phyloP scores from a whole-genome alignment of 306 rosid species.

The Vachellia collinsii region DNA sequence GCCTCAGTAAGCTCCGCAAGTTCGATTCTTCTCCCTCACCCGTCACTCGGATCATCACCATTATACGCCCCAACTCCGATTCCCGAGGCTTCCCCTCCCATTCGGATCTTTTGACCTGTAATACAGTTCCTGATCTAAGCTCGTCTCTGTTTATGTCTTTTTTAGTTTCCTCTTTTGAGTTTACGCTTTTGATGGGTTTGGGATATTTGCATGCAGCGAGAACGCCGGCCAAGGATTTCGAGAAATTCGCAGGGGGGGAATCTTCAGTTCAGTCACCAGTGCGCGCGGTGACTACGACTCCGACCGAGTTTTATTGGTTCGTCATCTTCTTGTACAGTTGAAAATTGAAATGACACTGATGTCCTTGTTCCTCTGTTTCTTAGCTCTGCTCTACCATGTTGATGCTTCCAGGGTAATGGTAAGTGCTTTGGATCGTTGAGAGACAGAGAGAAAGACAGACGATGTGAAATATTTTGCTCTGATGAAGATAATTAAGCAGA shows the following conservation, averaged over 20 bases:
- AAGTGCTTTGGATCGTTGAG: slow-evolving; percentile 79
- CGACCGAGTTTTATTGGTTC: slow-evolving; percentile 64
- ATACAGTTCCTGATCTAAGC: neutral
- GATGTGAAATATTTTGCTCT: neutral
- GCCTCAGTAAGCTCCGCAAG: slow-evolving; percentile 1
- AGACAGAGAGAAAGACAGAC: slow-evolving; percentile 1
- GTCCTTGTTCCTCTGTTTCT: neutral
- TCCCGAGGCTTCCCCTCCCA: neutral
- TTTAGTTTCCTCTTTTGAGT: neutral
- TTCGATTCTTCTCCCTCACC: neutral
- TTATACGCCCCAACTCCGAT: neutral
- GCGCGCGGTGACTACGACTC: slow-evolving; percentile 48
- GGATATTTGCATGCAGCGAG: slow-evolving; percentile 51
- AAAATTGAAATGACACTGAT: neutral
- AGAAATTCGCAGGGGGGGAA: slow-evolving; percentile 60
- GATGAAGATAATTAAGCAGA: neutral
- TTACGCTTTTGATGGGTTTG: neutral
- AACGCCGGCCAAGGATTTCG: slow-evolving; percentile 50
- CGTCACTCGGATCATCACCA: neutral
- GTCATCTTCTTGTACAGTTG: neutral
- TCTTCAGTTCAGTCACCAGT: slow-evolving; percentile 34
- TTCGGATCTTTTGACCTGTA: slow-evolving; percentile 63
- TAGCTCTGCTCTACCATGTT: neutral
- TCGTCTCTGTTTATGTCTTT: neutral
- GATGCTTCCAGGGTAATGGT: slow-evolving; percentile 58